phyloP scores from a whole-genome alignment of 2,329 filamentous ascomycete species.

The Hymenoscyphus scutula region DNA sequence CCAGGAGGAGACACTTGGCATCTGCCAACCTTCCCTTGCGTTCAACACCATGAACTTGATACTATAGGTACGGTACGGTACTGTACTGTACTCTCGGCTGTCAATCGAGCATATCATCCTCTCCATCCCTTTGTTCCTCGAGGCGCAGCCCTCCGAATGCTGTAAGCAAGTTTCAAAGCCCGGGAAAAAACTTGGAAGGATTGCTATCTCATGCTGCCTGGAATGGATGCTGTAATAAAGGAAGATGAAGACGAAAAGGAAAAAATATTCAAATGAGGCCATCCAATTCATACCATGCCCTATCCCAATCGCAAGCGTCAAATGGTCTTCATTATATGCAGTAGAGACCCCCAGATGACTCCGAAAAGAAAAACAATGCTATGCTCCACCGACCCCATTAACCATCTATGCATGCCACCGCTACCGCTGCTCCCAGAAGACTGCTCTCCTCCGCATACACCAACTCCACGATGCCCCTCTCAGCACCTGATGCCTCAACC shows the following conservation, averaged over 20 bases:
- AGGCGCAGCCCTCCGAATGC: no score
- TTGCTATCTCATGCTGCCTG: no score
- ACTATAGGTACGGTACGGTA: no score
- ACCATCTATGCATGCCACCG: constrained; percentile 48
- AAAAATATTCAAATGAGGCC: background rate
- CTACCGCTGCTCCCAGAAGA: constrained; percentile 71
- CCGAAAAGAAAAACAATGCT: background rate
- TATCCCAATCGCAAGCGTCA: no score
- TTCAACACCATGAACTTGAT: no score
- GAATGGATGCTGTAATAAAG: background rate
- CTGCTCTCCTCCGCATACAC: constrained; percentile 72
- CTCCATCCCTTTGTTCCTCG: no score
- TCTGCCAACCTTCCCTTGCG: no score
- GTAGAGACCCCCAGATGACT: background rate
- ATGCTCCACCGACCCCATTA: constrained; percentile 9
- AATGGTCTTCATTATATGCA: background rate
- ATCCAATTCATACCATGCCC: background rate
- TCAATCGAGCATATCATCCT: no score
- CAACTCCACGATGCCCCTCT: constrained; percentile 52
- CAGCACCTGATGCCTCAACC: constrained; percentile 43
- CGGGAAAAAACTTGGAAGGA: no score
- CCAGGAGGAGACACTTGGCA: no score
- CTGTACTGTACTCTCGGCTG: no score
- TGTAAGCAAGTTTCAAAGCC: no score
- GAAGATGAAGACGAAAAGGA: background rate